Evolutionary conservation across 2,329 filamentous ascomycete species (phyloP).

Genomic region (Aspergillus hiratsukae): DNA sequence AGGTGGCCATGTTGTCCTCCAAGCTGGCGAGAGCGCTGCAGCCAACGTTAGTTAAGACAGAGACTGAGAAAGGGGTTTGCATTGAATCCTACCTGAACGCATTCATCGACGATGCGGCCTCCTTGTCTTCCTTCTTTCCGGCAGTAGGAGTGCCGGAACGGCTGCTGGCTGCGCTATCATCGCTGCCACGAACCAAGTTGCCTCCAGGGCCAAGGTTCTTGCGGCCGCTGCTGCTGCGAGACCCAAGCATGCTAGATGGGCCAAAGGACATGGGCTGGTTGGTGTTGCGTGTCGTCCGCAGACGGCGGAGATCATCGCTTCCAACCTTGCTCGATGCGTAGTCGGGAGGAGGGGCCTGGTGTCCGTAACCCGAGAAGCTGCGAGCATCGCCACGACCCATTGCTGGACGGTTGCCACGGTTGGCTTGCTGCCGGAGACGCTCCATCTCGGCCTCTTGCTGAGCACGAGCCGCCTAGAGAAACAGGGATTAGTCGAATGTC

Average conservation of each 20-base stretch:
- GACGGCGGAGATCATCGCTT: slow-evolving; percentile 83
- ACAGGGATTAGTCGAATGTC: slow-evolving; percentile 5
- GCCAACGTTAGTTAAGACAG: slow-evolving; percentile 8
- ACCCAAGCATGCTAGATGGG: slow-evolving; percentile 79
- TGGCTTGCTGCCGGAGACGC: slow-evolving; percentile 47
- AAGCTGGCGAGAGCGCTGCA: slow-evolving; percentile 45
- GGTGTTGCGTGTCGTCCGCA: slow-evolving; percentile 60
- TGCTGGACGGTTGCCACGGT: slow-evolving; percentile 62
- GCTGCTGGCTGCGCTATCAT: slow-evolving; percentile 83
- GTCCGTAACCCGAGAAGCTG: slow-evolving; percentile 69
- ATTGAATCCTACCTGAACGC: slow-evolving; percentile 75
- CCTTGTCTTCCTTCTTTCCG: slow-evolving; percentile 58
- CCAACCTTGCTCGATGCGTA: slow-evolving; percentile 75
- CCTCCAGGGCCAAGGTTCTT: slow-evolving; percentile 66
- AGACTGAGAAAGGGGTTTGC: not conserved
- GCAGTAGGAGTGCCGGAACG: slow-evolving; percentile 81
- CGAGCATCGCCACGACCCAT: slow-evolving; percentile 83
- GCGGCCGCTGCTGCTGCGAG: slow-evolving; percentile 86
- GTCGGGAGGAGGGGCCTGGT: slow-evolving; percentile 65
- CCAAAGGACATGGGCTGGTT: slow-evolving; percentile 65
- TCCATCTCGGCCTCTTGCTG: slow-evolving; percentile 75
- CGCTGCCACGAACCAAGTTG: slow-evolving; percentile 66
- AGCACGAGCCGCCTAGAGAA: slow-evolving; percentile 59
- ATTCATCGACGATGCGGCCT: slow-evolving; percentile 70
- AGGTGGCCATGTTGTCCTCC: slow-evolving; percentile 46